Conservation (phyloP, 1,139 yeast species). For the Protomyces inundatus region DNA sequence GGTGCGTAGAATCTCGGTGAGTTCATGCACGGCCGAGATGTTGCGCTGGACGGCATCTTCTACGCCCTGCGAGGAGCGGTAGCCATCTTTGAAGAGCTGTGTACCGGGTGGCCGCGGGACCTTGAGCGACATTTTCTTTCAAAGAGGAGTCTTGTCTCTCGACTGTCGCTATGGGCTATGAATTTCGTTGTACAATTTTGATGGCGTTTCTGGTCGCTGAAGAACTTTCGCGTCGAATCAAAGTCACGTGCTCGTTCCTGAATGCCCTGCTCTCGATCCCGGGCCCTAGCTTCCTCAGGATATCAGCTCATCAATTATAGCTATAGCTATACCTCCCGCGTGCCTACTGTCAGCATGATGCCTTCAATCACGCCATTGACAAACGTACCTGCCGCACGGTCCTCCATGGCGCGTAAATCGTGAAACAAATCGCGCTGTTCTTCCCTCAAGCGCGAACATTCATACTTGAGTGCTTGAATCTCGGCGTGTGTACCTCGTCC, state of each 20-base stretch:
- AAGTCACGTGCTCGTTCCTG: too few species aligned
- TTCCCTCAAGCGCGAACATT: not conserved
- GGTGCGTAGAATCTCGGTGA: conserved; percentile 82
- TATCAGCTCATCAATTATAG: too few species aligned
- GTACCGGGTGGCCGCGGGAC: conserved; percentile 90
- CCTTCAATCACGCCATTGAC: not conserved
- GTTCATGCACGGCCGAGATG: conserved; percentile 90
- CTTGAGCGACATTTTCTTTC: conserved; percentile 65
- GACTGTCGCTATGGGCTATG: too few species aligned
- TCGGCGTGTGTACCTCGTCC: not conserved
- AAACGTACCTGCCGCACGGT: not conserved
- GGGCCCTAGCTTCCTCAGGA: too few species aligned
- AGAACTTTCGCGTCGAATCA: too few species aligned
- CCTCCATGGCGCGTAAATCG: not conserved
- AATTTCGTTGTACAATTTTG: too few species aligned
- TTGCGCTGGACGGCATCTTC: conserved; percentile 94
- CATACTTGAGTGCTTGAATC: not conserved
- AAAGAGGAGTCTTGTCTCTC: too few species aligned
- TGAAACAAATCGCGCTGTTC: not conserved
- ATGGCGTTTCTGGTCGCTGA: too few species aligned
- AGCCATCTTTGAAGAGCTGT: conserved; percentile 94
- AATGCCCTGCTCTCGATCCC: too few species aligned
- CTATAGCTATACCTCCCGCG: too few species aligned
- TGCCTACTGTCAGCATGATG: too few species aligned
- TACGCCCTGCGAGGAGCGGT: conserved; percentile 75